Base-by-base conservation (phyloP, 2,329 filamentous ascomycete genomes). In the Neoascochyta sp. region DNA sequence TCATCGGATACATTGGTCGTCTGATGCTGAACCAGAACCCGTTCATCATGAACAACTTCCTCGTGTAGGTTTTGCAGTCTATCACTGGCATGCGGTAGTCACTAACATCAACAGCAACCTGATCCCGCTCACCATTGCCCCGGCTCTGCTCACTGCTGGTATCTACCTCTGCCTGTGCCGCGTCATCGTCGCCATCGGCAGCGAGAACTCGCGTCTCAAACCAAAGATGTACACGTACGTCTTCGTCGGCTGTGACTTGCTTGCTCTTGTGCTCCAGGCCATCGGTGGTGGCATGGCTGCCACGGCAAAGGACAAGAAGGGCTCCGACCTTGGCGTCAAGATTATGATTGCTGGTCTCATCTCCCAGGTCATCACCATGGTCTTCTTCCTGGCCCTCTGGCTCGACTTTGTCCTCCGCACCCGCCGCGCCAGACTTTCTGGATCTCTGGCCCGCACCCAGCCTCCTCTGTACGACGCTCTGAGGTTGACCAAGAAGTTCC, bases 241-340 rank as follows among this genome's bases (percentile, higher is more conserved):
- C 35, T 80, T 80, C 56, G 69, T 79, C 39, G 54, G 61, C 19
- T 76, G 69, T 46, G 76, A 80, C 43, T 36, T 78, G 15, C 46
- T 75, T 24, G 70, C 70, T n/a, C 66, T 80, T n/a, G 39, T 76
- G 15, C 57, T 78, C 9, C 76, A 80, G 53, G 73, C 70, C 3
- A 64, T 64, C 4, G 75, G 75, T 7, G 76, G 76, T 29, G 75
- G 67, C 19, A 63, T 78, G 24, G 73, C 77, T 2, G 71, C 75
- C 0, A 69, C 69, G 0, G 69, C 70, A 1, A 58, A 59, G 2
- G 57, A 65, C 9, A 41, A 42, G 2, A 41, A 52, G 1, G 47
- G 69, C 15, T 58, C 68, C 5, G 51, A 69, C 19, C 50, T 60
- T 2, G 74, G 74, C 6, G 67, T 73, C 27, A 56, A 73, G 37